Evolutionary conservation across 23 red algal species (phyloP), one percentile per base, ranked within the genome.

Genomic region (Agarophyton chilense): DNA sequence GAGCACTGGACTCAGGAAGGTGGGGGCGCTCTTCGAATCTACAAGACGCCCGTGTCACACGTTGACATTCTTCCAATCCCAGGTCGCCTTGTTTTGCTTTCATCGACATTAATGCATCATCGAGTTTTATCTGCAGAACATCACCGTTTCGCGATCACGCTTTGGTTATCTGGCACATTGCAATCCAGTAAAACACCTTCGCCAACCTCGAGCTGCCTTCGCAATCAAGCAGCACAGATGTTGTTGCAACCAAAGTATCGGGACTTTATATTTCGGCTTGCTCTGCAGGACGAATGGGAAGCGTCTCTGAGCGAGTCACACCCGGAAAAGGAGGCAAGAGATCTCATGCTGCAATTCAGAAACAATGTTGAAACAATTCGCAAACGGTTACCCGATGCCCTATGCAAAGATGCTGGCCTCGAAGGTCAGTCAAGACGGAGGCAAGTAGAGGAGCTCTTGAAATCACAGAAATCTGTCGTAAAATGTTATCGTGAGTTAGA

Each of bases 261-360:
- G 62, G 80, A 84, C 58, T 25, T 84, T 38, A 57, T 40, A 19
- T 84, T 84, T 50, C 56, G 62, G 31, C 47, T 84, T 21, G 39
- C 63, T 32, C 57, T 84, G 33, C n/a, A 66, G 10, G 18, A 61
- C 11, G 80, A 84, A 45, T 84, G 80, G 80, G 80, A 84, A 58
- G 19, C 42, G 63, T 84, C 80, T 26, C 62, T 84, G 3, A 57
- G 62, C 52, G 80, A 84, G 21, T 50, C 80, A 10, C 80, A 84
- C 39, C 17, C 53, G 31, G 18, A 32, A 49, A 16, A 66, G 18
- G 58, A 57, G 8, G 80, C 80, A 8, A 1, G 13, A 43, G 46
- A 42, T 29, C 46, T 56, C 51, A 56, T 71, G 10, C 40, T 29
- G 33, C 58, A 57, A 21, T 56, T 57, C 39, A 24, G 35, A 31